Evolutionary conservation across 2,329 filamentous ascomycete species (phyloP), one percentile per base, ranked within the genome.

Genomic region (Alternaria gaisen): DNA sequence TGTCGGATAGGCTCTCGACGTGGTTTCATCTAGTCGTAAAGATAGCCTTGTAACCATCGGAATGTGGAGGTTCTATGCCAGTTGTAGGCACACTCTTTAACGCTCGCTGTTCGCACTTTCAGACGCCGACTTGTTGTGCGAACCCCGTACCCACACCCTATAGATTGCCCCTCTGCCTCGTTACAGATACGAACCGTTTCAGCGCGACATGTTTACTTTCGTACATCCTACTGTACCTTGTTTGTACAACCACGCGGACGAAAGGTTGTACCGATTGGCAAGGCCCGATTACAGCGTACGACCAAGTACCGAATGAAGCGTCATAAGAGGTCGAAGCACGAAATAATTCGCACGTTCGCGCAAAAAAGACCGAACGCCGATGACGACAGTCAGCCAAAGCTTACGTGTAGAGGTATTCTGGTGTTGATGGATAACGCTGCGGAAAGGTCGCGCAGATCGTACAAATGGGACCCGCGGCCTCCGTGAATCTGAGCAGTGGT

Each of bases 271-370:
- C 32, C 46, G 46, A 11, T 48, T 24, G 46, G 14, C 4, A 50
- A 50, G 46, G 46, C 20, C 46, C 46, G 46, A 50, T 50, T 50
- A 50, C 30, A 50, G 20, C 14, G 30, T 24, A 36, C 46, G 24
- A 11, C 16, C 20, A 26, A 26, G 20, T 50, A 12, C 32, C 46
- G 30, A 24, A 22, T 8, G 32, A 38, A 12, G 32, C 46, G 30
- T 50, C 46, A 34, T 50, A 10, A 38, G 22, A 36, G 16, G 46
- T 50, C 30, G 46, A 26, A 50, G 20, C 46, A 50, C 46, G 30
- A 50, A 22, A 50, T 9, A 14, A 24, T 10, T 50, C 20, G 46
- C 32, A 16, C 14, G 14, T 16, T 36, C 30, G 30, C 30, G 30
- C 44, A 28, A 32, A 9, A 38, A 38, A 38, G 46, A 48, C 30